Conservation (phyloP, 345 rosid species). For the Microcos paniculata region DNA sequence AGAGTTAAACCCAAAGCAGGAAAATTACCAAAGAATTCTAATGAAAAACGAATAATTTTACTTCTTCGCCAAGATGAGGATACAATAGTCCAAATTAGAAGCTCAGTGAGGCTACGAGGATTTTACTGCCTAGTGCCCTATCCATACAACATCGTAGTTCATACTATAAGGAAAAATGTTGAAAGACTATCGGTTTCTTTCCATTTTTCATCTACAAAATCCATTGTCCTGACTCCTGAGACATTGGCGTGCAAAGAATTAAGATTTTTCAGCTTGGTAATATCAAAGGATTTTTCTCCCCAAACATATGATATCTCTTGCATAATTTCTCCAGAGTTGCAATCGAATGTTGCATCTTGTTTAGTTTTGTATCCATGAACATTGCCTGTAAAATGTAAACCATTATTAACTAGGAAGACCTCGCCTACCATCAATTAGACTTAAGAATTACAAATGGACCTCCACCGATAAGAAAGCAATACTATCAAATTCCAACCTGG, state of each 20-base stretch:
- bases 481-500: slow-evolving; percentile 44
- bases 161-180: background rate
- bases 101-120: background rate
- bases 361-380: slow-evolving; percentile 83
- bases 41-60: background rate
- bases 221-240: too few relatives aligned
- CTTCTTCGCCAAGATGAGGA: background rate
- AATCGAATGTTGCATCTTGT: slow-evolving; percentile 81
- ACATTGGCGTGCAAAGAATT: too few relatives aligned
- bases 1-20: slow-evolving; percentile 1
- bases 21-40: background rate
- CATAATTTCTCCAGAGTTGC: slow-evolving; percentile 70
- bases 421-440: background rate
- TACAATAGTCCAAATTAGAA: background rate
- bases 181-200: too few relatives aligned
- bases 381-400: slow-evolving; percentile 52
- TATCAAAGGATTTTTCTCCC: slow-evolving; percentile 64
- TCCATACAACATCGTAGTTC: background rate
- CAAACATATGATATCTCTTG: slow-evolving; percentile 53
- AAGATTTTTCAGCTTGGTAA: slow-evolving; percentile 38
- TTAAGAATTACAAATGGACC: background rate
- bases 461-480: background rate
- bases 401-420: background rate
- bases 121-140: background rate
- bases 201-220: too few relatives aligned